Conservation (phyloP, 768 basidiomycete species). For the Cyclocybe aegerita region DNA sequence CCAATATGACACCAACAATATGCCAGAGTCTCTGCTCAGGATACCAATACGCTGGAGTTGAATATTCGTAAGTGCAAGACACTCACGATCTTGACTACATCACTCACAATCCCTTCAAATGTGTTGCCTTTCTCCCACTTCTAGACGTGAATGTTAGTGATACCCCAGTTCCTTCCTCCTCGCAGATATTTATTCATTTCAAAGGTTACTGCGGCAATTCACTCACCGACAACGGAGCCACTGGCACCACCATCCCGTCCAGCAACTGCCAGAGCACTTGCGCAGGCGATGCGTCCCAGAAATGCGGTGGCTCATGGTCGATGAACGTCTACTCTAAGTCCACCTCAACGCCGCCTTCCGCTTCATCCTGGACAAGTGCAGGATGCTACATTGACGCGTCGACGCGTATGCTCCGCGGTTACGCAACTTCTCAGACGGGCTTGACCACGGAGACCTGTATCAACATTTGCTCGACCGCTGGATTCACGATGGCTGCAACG, state of each 20-base stretch:
- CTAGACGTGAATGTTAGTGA: too few relatives aligned
- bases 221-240: slow-evolving; percentile 29
- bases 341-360: not conserved
- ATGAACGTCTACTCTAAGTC: slow-evolving; percentile 27
- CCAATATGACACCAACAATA: slow-evolving; percentile 29
- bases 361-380: slow-evolving; percentile 21
- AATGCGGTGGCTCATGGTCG: slow-evolving; percentile 33
- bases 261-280: slow-evolving; percentile 20
- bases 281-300: slow-evolving; percentile 25
- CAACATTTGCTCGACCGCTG: slow-evolving; percentile 22
- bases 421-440: slow-evolving; percentile 10
- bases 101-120: too few relatives aligned
- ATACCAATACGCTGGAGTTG: slow-evolving; percentile 31
- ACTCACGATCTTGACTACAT: too few relatives aligned
- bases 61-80: slow-evolving; percentile 26
- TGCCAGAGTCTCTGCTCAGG: slow-evolving; percentile 29
- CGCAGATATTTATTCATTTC: not conserved
- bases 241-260: slow-evolving; percentile 19
- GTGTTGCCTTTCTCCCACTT: too few relatives aligned
- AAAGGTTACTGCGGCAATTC: slow-evolving; percentile 27
- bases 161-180: too few relatives aligned
- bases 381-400: slow-evolving; percentile 32
- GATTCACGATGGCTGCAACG: slow-evolving; percentile 32
- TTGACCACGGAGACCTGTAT: slow-evolving; percentile 33
- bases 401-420: slow-evolving; percentile 28